Percentiles rank a stretch among this genome's conserved stretches.
Conservation (phyloP, 495 filamentous ascomycete species). For the Podospora australis region DNA sequence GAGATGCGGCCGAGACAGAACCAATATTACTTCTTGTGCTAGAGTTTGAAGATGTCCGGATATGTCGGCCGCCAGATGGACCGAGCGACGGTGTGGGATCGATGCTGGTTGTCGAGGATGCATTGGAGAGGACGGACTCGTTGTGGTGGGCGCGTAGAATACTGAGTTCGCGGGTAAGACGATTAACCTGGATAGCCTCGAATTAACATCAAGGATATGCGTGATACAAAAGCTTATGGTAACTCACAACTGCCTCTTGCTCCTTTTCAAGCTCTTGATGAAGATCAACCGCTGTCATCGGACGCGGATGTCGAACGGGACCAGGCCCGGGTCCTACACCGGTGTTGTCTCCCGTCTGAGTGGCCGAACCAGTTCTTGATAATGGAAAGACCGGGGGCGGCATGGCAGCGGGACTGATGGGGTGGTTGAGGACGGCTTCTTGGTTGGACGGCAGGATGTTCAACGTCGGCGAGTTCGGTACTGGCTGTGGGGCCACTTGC, state of each 20-base stretch:
- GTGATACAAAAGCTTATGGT: background rate
- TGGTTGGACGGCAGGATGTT: constrained; percentile 51
- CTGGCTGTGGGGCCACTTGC: constrained; percentile 26
- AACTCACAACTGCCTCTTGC: constrained; percentile 82
- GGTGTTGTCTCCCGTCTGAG: constrained; percentile 46
- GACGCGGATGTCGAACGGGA: constrained; percentile 72
- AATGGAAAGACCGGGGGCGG: constrained; percentile 13
- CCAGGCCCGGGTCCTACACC: constrained; percentile 58
- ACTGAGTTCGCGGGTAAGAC: constrained; percentile 78
- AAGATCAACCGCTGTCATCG: constrained; percentile 78
- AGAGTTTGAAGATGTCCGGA: constrained; percentile 39
- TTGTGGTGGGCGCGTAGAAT: constrained; percentile 72
- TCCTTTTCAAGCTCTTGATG: constrained; percentile 86
- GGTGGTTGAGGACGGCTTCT: constrained; percentile 42
- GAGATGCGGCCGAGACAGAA: constrained; percentile 34
- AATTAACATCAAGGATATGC: background rate
- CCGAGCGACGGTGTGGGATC: constrained; percentile 32
- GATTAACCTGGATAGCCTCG: constrained; percentile 62
- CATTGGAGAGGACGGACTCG: constrained; percentile 71
- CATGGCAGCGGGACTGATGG: constrained; percentile 28
- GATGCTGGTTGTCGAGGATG: constrained; percentile 60
- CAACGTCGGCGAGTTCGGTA: constrained; percentile 29
- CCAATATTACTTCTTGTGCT: constrained; percentile 47
- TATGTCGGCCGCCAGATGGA: constrained; percentile 31
- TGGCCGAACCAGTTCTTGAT: constrained; percentile 38